Evolutionary conservation across 805 yeast species (phyloP).

Genomic region (Kuraishia cidri): DNA sequence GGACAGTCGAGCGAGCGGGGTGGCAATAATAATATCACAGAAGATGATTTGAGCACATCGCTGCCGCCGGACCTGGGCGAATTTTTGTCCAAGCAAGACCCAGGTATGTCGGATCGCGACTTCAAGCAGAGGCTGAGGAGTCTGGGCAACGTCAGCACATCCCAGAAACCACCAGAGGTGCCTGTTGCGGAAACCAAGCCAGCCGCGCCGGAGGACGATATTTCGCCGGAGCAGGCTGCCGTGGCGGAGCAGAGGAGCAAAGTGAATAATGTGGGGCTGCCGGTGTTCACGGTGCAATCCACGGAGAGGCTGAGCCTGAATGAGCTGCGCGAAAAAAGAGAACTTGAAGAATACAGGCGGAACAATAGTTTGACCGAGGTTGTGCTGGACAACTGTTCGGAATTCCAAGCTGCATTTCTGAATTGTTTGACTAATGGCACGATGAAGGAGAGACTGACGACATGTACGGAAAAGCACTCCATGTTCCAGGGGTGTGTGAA

Average conservation of each 20-base stretch:
- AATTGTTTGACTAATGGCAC: constrained; percentile 11
- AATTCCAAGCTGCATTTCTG: constrained; percentile 16
- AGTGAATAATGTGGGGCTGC: constrained; percentile 1
- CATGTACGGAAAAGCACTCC: constrained; percentile 13
- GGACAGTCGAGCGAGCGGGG: no score
- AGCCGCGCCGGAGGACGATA: neutral
- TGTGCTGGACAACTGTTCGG: constrained; percentile 22
- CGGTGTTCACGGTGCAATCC: constrained; percentile 1
- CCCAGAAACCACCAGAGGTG: neutral
- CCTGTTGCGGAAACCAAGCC: neutral
- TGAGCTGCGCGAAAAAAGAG: constrained; percentile 7
- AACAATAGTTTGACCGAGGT: constrained; percentile 16
- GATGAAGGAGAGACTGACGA: constrained; percentile 4
- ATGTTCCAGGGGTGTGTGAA: constrained; percentile 20
- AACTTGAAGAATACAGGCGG: constrained; percentile 18
- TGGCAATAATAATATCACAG: no score
- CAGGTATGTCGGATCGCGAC: constrained; percentile 19
- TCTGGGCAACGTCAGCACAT: neutral
- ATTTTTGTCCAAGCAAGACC: constrained; percentile 14
- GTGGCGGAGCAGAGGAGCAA: constrained; percentile 1
- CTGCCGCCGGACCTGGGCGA: constrained; percentile 15
- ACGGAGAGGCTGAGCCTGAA: constrained; percentile 6
- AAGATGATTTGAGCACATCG: no score
- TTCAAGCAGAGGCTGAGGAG: constrained; percentile 11
- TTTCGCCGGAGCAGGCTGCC: neutral